Conservation (phyloP, 2,329 filamentous ascomycete genomes). For the Arthrobotrys sinensis region DNA sequence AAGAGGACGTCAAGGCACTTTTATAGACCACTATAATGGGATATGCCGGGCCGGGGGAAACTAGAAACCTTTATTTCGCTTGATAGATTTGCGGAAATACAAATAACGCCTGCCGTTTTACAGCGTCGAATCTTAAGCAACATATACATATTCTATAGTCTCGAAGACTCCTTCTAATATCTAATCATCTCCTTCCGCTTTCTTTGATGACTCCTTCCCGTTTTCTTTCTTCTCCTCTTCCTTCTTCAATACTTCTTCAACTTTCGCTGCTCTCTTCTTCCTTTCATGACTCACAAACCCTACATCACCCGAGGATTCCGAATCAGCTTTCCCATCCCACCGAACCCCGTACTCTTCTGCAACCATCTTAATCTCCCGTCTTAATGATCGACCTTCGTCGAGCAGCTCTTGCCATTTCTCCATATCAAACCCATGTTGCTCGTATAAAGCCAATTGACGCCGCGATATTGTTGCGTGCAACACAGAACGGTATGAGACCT, state of each 20-base stretch:
- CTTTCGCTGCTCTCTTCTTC: constrained; percentile 72
- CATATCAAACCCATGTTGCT: constrained; percentile 81
- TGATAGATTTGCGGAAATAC: neutral
- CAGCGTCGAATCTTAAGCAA: neutral
- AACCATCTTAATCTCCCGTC: constrained; percentile 83
- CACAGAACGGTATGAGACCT: constrained; percentile 87
- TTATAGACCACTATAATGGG: constrained; percentile 66
- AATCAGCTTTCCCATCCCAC: constrained; percentile 84
- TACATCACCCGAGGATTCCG: constrained; percentile 70
- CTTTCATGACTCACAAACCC: constrained; percentile 70
- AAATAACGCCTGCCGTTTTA: neutral
- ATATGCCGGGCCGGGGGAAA: neutral
- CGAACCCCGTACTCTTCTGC: constrained; percentile 91
- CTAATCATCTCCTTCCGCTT: constrained; percentile 41
- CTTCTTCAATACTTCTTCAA: constrained; percentile 69
- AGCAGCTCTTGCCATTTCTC: constrained; percentile 83
- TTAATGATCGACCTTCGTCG: constrained; percentile 82
- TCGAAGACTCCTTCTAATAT: neutral
- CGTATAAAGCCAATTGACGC: constrained; percentile 83
- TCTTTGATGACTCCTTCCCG: constrained; percentile 64
- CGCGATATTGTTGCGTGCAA: constrained; percentile 88
- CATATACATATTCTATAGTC: no score
- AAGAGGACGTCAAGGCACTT: constrained; percentile 73
- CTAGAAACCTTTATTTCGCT: neutral
- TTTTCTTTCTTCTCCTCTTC: constrained; percentile 65